Conservation (phyloP, 2,329 filamentous ascomycete genomes). For the Conoideocrella luteorostrata region DNA sequence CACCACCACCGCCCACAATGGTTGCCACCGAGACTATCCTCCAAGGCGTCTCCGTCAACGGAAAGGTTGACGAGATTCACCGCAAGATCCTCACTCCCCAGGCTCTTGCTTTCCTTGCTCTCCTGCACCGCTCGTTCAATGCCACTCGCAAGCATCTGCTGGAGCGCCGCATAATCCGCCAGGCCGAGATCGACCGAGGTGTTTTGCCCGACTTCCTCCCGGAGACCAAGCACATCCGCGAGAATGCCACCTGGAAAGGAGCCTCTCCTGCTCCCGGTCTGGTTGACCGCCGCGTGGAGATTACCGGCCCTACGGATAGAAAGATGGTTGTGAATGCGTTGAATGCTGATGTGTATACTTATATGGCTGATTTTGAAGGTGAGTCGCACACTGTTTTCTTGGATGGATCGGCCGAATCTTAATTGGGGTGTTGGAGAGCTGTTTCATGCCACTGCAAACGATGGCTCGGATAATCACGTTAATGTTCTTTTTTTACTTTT, state of each 20-base stretch:
- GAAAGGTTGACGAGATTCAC: constrained; percentile 68
- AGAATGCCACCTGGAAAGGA: constrained; percentile 89
- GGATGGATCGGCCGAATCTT: too few relatives aligned
- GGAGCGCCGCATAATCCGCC: constrained; percentile 76
- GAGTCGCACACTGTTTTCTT: too few relatives aligned
- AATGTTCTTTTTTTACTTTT: background rate
- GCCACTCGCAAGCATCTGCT: constrained; percentile 79
- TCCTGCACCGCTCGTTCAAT: constrained; percentile 95
- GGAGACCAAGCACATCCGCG: constrained; percentile 91
- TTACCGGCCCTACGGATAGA: constrained; percentile 91
- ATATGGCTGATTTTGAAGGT: constrained; percentile 99
- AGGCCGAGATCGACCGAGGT: constrained; percentile 89
- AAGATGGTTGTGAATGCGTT: constrained; percentile 99
- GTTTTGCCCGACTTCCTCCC: constrained; percentile 87
- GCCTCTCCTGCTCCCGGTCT: constrained; percentile 86
- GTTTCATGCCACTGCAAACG: too few relatives aligned
- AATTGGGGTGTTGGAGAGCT: too few relatives aligned
- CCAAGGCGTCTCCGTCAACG: constrained; percentile 81
- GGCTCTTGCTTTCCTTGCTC: constrained; percentile 84
- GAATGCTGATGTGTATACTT: constrained; percentile 95
- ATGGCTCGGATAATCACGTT: background rate
- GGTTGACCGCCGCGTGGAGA: constrained; percentile 90
- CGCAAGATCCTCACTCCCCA: constrained; percentile 89
- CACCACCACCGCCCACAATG: constrained; percentile 57
- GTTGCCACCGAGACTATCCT: constrained; percentile 69